Percentiles rank a stretch among this genome's conserved stretches.
Evolutionary conservation across 2,329 filamentous ascomycete genomes (phyloP).

Genomic region (Penicillium corylophilum): DNA sequence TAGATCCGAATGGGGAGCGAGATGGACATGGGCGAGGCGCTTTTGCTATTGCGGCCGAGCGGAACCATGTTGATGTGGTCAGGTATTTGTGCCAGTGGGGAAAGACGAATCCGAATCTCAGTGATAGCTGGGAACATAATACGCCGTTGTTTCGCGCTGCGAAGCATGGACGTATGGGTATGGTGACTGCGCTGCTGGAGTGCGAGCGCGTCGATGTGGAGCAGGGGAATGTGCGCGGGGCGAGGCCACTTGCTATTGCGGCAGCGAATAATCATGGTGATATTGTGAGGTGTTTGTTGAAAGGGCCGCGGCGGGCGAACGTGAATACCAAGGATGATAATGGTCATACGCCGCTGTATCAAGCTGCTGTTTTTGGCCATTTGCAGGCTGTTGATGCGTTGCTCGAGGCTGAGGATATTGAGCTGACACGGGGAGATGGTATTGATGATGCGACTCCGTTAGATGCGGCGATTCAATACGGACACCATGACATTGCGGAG

Average conservation of each 20-base stretch:
- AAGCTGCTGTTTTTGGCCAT: conserved; percentile 15
- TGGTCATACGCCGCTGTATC: conserved; percentile 18
- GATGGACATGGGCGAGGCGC: conserved; percentile 17
- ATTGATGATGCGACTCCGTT: not conserved
- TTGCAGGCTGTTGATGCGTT: conserved; percentile 14
- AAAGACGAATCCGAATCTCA: conserved; percentile 20
- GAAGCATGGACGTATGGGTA: conserved; percentile 7
- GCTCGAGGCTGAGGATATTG: conserved; percentile 11
- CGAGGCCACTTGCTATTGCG: conserved; percentile 19
- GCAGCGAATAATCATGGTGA: conserved; percentile 5
- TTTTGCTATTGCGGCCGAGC: conserved; percentile 20
- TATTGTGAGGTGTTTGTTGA: conserved; percentile 12
- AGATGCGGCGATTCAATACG: not conserved
- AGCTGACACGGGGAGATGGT: not conserved
- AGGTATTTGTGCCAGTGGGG: conserved; percentile 16
- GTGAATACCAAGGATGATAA: conserved; percentile 18
- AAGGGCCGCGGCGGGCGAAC: conserved; percentile 10
- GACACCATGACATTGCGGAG: not conserved
- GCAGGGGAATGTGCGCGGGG: conserved; percentile 17
- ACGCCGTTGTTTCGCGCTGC: conserved; percentile 20
- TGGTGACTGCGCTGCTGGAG: conserved; percentile 13
- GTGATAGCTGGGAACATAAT: conserved; percentile 20
- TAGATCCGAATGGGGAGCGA: conserved; percentile 18
- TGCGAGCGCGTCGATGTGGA: conserved; percentile 18
- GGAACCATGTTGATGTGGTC: conserved; percentile 15